Conservation (phyloP, 2,329 filamentous ascomycete species). For the Trichophyton benhamiae region DNA sequence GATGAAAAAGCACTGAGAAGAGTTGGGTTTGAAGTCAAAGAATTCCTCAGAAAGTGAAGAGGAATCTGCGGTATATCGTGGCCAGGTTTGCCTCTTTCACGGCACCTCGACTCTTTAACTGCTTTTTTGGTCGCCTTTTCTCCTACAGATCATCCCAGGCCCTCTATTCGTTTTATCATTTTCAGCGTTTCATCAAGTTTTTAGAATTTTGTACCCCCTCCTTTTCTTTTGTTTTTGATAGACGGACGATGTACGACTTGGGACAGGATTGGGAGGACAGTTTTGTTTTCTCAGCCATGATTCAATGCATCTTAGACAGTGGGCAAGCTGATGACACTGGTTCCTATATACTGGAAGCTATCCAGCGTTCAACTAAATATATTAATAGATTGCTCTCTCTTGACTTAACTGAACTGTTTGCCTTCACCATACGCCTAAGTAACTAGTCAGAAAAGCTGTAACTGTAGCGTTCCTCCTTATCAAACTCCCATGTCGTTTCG, state of each 20-base stretch:
- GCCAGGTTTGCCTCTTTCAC: background rate
- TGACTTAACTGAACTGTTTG: no score
- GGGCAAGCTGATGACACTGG: background rate
- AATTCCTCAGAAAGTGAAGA: constrained; percentile 38
- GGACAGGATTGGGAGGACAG: background rate
- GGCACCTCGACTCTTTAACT: no score
- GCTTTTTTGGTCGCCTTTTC: background rate
- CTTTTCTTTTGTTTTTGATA: background rate
- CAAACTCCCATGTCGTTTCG: no score
- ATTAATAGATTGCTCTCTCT: background rate
- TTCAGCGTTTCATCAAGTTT: background rate
- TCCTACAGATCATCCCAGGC: background rate
- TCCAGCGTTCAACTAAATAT: background rate
- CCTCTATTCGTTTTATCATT: no score
- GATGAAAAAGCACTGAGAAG: constrained; percentile 61
- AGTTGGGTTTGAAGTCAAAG: constrained; percentile 75
- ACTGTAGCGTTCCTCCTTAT: no score
- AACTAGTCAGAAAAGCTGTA: no score
- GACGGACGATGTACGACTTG: background rate
- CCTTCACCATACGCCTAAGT: no score
- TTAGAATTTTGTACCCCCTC: background rate
- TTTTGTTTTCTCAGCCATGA: background rate
- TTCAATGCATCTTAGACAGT: background rate
- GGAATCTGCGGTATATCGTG: background rate
- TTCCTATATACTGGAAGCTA: background rate